phyloP scores from a whole-genome alignment of 192 early-diverging fungal genomes.

The Funneliformis mosseae region DNA sequence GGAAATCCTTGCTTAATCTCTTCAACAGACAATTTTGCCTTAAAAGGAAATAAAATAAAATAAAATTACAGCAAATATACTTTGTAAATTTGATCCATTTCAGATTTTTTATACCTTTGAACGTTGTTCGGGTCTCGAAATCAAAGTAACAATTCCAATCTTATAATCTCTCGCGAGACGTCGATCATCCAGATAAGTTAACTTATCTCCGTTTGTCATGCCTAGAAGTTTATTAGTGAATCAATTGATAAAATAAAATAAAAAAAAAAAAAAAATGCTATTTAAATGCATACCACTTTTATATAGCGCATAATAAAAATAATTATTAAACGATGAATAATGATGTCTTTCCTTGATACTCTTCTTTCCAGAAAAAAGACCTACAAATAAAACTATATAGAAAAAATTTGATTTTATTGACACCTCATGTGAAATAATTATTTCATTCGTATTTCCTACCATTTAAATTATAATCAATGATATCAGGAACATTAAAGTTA shows the following conservation, averaged over 20 bases:
- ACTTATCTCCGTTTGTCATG: conserved; percentile 38
- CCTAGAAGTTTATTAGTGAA: not conserved
- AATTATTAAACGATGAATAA: conserved; percentile 69
- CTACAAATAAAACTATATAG: conserved; percentile 32
- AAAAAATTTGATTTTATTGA: not conserved
- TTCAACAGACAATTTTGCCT: conserved; percentile 52
- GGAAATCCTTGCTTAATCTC: conserved; percentile 67
- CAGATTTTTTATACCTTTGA: not conserved
- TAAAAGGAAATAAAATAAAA: not conserved
- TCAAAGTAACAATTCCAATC: conserved; percentile 68
- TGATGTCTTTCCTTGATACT: conserved; percentile 64
- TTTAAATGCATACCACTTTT: conserved; percentile 49
- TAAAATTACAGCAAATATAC: not conserved
- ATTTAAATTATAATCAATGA: conserved; percentile 51
- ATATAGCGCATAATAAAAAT: conserved; percentile 72
- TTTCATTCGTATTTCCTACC: not conserved
- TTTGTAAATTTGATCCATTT: not conserved
- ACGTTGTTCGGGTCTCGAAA: conserved; percentile 46
- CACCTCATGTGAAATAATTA: not conserved
- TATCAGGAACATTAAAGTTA: conserved; percentile 35
- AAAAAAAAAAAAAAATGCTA: not conserved
- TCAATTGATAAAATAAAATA: not conserved
- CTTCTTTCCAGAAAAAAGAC: conserved; percentile 66
- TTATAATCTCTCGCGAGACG: conserved; percentile 49
- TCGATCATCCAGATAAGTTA: conserved; percentile 58